A percentile compares a stretch with the other conserved stretches of the same genome.
Conservation (phyloP, 1,139 yeast genomes). For the Blastobotrys raffinosifermentans region DNA sequence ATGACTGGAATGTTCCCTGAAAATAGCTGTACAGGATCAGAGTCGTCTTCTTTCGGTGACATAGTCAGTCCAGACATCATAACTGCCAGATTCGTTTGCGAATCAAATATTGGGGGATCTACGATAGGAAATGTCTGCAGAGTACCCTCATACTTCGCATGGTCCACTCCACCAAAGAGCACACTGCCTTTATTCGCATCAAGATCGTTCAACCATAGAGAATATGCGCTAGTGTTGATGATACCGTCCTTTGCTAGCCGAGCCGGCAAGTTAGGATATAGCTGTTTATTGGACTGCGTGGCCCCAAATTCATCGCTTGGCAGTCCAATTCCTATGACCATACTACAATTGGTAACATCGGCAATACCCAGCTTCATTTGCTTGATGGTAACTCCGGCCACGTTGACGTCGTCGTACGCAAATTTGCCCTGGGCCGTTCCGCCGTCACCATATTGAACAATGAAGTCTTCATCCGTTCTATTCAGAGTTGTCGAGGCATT, state of each 20-base stretch:
- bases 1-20: constrained; percentile 17
- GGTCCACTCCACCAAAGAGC: constrained; percentile 56
- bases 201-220: constrained; percentile 45
- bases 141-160: constrained; percentile 45
- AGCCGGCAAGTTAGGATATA: constrained; percentile 41
- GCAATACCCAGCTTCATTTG: constrained; percentile 41
- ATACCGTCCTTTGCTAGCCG: constrained; percentile 43
- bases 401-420: constrained; percentile 40
- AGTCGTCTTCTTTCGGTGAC: constrained; percentile 5
- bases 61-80: neutral
- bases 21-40: constrained; percentile 4
- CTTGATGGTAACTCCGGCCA: constrained; percentile 35
- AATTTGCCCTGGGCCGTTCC: constrained; percentile 41
- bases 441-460: constrained; percentile 56
- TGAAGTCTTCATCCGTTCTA: constrained; percentile 21
- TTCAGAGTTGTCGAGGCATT: constrained; percentile 17
- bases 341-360: constrained; percentile 28
- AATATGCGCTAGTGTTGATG: constrained; percentile 45
- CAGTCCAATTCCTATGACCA: constrained; percentile 18
- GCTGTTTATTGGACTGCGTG: neutral
- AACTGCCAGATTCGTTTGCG: neutral
- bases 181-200: constrained; percentile 43
- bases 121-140: constrained; percentile 31
- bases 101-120: neutral
- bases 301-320: constrained; percentile 16